Conservation (phyloP, 2,329 filamentous ascomycete species). For the Fusarium succisae region DNA sequence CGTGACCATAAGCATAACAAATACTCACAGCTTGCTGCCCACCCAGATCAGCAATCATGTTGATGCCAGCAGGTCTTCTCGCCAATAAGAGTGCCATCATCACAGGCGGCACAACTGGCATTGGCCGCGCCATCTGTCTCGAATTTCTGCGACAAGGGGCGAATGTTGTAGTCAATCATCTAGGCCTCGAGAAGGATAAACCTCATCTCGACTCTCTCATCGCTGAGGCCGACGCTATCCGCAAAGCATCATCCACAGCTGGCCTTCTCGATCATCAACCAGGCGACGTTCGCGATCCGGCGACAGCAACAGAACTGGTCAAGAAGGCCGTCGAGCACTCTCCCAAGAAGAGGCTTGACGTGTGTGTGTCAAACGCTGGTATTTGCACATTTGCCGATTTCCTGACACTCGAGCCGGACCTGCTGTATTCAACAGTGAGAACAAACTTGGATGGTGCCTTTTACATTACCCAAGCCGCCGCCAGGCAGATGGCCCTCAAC, state of each 20-base stretch:
- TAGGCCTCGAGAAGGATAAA: conserved; percentile 65
- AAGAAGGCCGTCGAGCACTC: conserved; percentile 67
- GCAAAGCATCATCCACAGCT: conserved; percentile 52
- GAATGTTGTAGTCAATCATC: conserved; percentile 82
- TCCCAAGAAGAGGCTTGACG: conserved; percentile 65
- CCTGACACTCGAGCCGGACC: conserved; percentile 74
- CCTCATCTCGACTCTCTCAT: conserved; percentile 63
- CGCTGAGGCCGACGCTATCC: conserved; percentile 60
- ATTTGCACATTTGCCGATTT: conserved; percentile 91
- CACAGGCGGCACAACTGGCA: conserved; percentile 86
- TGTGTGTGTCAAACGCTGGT: conserved; percentile 90
- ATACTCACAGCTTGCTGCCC: not conserved
- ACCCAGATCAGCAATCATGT: conserved; percentile 47
- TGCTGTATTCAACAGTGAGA: conserved; percentile 76
- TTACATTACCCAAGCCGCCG: conserved; percentile 85
- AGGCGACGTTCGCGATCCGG: conserved; percentile 80
- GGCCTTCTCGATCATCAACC: conserved; percentile 72
- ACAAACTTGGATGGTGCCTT: conserved; percentile 92
- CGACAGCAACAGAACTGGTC: conserved; percentile 76
- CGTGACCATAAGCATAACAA: not conserved
- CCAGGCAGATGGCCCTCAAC: conserved; percentile 76
- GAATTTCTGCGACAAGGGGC: conserved; percentile 82
- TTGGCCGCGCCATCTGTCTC: conserved; percentile 85
- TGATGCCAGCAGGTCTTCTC: conserved; percentile 65
- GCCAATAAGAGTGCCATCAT: conserved; percentile 83